These are phyloP conservation scores for Aspergillus sp. DNA, from an alignment of 2,329 filamentous ascomycete genomes.

Conservation along the genomic window DNA sequence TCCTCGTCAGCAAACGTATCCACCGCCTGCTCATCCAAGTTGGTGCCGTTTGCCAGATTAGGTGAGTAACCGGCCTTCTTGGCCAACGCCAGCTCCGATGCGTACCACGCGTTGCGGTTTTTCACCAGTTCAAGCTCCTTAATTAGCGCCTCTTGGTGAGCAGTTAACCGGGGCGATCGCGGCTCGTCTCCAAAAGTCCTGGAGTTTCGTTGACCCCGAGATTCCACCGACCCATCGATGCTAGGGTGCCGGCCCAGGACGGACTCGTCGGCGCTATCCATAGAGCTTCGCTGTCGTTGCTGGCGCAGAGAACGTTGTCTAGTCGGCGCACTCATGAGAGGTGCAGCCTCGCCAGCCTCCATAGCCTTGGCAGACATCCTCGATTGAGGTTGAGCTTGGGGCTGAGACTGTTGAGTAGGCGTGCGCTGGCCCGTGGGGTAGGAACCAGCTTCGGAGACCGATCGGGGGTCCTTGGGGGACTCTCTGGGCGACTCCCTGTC, in stretches of 20 bases:
- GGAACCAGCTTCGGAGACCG: slow-evolving; percentile 49
- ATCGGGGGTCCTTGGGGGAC: slow-evolving; percentile 37
- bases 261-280: slow-evolving; percentile 67
- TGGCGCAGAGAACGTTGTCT: slow-evolving; percentile 56
- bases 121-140: slow-evolving; percentile 85
- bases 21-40: slow-evolving; percentile 71
- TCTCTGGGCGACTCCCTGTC: slow-evolving; percentile 47
- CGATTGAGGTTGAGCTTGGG: slow-evolving; percentile 19
- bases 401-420: slow-evolving; percentile 58
- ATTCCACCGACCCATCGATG: slow-evolving; percentile 42
- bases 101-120: slow-evolving; percentile 93
- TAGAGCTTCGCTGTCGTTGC: slow-evolving; percentile 61
- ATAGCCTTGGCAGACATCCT: slow-evolving; percentile 45
- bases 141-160: slow-evolving; percentile 62
- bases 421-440: slow-evolving; percentile 63
- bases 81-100: slow-evolving; percentile 88
- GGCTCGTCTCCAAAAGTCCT: slow-evolving; percentile 44
- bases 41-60: slow-evolving; percentile 66
- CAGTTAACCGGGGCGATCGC: slow-evolving; percentile 44
- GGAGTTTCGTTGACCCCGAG: slow-evolving; percentile 40
- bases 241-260: slow-evolving; percentile 43
- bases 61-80: slow-evolving; percentile 84
- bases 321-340: slow-evolving; percentile 42
- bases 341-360: slow-evolving; percentile 48
- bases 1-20: slow-evolving; percentile 91